Evolutionary conservation across 768 basidiomycete genomes (phyloP).

Genomic region (Auricularia cornea): DNA sequence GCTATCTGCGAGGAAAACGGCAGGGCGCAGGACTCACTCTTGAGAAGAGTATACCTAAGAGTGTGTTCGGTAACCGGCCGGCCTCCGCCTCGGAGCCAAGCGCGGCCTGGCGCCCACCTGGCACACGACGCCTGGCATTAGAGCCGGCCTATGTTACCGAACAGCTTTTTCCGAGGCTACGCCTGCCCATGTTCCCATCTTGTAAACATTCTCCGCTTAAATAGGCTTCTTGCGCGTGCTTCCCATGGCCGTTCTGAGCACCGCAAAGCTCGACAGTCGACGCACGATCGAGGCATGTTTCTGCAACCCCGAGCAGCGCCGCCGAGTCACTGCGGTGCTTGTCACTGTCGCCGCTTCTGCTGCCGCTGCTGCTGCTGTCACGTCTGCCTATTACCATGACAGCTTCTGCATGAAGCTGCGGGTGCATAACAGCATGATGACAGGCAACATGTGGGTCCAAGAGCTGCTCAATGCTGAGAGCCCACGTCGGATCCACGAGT

Average conservation of each 20-base stretch:
- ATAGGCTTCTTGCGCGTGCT: too few relatives aligned
- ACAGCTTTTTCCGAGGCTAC: background rate
- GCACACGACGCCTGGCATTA: background rate
- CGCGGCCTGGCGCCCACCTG: background rate
- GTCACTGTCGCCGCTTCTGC: background rate
- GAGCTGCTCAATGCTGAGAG: conserved; percentile 18
- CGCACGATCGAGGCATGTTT: background rate
- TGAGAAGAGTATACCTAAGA: too few relatives aligned
- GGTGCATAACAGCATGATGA: conserved; percentile 15
- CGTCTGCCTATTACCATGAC: background rate
- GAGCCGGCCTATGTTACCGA: background rate
- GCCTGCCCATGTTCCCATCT: too few relatives aligned
- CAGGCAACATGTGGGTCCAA: conserved; percentile 16
- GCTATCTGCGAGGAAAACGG: too few relatives aligned
- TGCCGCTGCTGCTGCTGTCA: background rate
- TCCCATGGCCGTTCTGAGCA: too few relatives aligned
- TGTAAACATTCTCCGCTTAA: too few relatives aligned
- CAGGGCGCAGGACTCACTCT: too few relatives aligned
- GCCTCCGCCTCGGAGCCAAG: background rate
- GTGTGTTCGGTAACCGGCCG: background rate
- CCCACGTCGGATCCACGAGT: conserved; percentile 7
- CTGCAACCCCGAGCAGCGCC: background rate
- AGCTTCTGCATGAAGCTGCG: background rate
- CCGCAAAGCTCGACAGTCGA: background rate
- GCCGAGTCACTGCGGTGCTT: background rate